Conservation (phyloP, 352 stramenopile genomes). For the Globisporangium acanthophoron region DNA sequence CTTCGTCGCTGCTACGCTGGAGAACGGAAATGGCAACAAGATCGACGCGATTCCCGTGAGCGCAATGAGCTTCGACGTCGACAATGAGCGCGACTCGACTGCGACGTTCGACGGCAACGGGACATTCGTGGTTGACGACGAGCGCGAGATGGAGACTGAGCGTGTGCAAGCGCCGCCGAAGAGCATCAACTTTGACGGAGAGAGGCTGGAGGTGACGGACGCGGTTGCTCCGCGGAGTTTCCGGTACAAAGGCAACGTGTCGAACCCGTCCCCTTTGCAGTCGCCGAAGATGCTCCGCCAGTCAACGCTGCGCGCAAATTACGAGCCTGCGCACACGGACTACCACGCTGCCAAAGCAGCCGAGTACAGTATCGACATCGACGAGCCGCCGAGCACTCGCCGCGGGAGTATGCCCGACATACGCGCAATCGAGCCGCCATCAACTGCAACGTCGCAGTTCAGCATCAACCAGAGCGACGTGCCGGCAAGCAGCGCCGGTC, state of each 20-base stretch:
- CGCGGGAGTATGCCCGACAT: slow-evolving; percentile 37
- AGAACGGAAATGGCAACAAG: slow-evolving; percentile 1
- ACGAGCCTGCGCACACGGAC: slow-evolving; percentile 57
- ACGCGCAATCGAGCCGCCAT: slow-evolving; percentile 7
- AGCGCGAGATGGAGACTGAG: slow-evolving; percentile 26
- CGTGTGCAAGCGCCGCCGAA: slow-evolving; percentile 35
- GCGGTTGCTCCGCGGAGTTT: slow-evolving; percentile 53
- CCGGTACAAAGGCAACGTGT: slow-evolving; percentile 47
- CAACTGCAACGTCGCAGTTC: slow-evolving; percentile 3
- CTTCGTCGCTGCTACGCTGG: not conserved
- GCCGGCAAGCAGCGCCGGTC: not conserved
- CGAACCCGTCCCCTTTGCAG: slow-evolving; percentile 28
- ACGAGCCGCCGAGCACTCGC: slow-evolving; percentile 19
- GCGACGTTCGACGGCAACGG: slow-evolving; percentile 36
- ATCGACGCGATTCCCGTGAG: slow-evolving; percentile 4
- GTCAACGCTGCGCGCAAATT: slow-evolving; percentile 57
- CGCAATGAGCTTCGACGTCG: slow-evolving; percentile 45
- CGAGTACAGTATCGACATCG: slow-evolving; percentile 56
- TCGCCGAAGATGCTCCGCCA: slow-evolving; percentile 35
- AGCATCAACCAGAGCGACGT: slow-evolving; percentile 1
- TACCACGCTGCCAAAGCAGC: slow-evolving; percentile 73
- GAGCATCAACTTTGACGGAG: slow-evolving; percentile 68
- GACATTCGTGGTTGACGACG: slow-evolving; percentile 50
- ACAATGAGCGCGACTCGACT: slow-evolving; percentile 30
- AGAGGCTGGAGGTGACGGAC: slow-evolving; percentile 45